phyloP scores from a whole-genome alignment of 495 filamentous ascomycete species.

The Penicillium daleae region DNA sequence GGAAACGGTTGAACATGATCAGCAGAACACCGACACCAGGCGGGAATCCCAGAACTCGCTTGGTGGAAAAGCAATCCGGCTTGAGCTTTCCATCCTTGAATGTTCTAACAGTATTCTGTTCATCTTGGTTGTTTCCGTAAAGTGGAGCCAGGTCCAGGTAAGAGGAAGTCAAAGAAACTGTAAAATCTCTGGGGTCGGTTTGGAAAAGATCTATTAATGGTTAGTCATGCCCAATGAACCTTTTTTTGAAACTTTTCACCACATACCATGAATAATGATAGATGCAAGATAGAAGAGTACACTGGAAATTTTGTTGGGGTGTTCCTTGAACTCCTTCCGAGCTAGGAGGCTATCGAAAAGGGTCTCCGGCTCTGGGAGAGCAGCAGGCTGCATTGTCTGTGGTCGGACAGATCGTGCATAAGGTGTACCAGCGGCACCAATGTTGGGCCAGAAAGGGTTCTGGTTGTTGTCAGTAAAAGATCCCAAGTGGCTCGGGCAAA shows the following conservation, averaged over 20 bases:
- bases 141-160: constrained; percentile 85
- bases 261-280: constrained; percentile 80
- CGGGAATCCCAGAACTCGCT: constrained; percentile 77
- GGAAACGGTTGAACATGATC: constrained; percentile 76
- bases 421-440: constrained; percentile 64
- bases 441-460: constrained; percentile 62
- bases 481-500: neutral
- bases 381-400: constrained; percentile 61
- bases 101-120: constrained; percentile 75
- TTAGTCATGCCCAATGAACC: constrained; percentile 20
- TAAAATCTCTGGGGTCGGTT: constrained; percentile 58
- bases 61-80: constrained; percentile 79
- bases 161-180: constrained; percentile 73
- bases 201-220: constrained; percentile 57
- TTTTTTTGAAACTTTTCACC: neutral
- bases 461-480: constrained; percentile 20
- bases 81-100: constrained; percentile 85
- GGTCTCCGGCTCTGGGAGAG: constrained; percentile 72
- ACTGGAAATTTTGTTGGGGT: constrained; percentile 82
- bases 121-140: constrained; percentile 79
- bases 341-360: constrained; percentile 79
- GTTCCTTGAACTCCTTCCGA: constrained; percentile 62
- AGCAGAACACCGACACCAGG: constrained; percentile 79
- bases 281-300: constrained; percentile 88
- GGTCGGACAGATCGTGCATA: constrained; percentile 78